These are phyloP conservation scores for Purpureocillium takamizusanense DNA, from an alignment of 2,329 filamentous ascomycete species.

Conservation along the genomic window DNA sequence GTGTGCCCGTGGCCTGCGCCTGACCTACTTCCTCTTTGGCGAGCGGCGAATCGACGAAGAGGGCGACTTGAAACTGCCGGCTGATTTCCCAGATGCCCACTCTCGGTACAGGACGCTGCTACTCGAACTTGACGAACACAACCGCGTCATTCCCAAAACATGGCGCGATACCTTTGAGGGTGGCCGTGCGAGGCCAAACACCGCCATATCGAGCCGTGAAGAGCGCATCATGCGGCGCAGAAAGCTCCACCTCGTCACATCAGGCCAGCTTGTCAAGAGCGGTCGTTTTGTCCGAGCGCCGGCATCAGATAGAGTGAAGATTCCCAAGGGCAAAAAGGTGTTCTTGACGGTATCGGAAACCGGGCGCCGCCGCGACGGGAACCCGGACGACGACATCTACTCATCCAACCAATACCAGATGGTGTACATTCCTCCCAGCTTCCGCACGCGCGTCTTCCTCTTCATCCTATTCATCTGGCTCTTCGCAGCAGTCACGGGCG, in stretches of 20 bases:
- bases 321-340: constrained; percentile 73
- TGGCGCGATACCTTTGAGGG: constrained; percentile 49
- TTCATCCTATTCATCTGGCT: constrained; percentile 91
- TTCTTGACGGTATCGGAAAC: constrained; percentile 67
- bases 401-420: constrained; percentile 55
- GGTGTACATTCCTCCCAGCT: constrained; percentile 78
- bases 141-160: constrained; percentile 39
- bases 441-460: constrained; percentile 67
- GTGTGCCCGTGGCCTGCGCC: constrained; percentile 68
- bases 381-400: constrained; percentile 39
- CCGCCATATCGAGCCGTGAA: constrained; percentile 24
- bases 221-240: constrained; percentile 24
- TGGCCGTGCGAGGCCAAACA: constrained; percentile 32
- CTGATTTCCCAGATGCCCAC: constrained; percentile 18
- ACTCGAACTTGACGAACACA: constrained; percentile 33
- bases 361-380: constrained; percentile 53
- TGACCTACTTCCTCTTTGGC: constrained; percentile 91
- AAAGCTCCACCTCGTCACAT: constrained; percentile 36
- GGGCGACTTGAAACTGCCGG: constrained; percentile 47
- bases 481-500: constrained; percentile 81
- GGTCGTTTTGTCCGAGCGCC: constrained; percentile 87
- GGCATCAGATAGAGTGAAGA: constrained; percentile 88
- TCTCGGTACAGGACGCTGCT: constrained; percentile 33
- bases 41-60: constrained; percentile 77
- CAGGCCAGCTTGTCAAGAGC: constrained; percentile 52